Conservation (phyloP, 2,329 filamentous ascomycete genomes). For the Colletotrichum eleusines region DNA sequence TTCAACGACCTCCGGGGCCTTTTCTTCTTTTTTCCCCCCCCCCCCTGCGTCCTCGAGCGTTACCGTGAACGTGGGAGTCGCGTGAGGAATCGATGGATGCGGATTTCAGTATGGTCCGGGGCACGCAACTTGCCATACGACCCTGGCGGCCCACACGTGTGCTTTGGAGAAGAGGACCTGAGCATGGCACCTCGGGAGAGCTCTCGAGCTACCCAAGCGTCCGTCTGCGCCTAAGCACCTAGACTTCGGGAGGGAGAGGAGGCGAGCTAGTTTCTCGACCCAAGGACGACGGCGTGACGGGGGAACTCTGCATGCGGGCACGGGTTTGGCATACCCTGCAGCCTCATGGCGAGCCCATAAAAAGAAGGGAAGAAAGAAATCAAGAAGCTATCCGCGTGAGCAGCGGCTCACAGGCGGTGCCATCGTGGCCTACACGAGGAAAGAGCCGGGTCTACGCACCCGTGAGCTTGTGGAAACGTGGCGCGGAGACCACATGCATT, state of each 20-base stretch:
- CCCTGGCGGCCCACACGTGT: neutral
- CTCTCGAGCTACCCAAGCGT: neutral
- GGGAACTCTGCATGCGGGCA: conserved; percentile 11
- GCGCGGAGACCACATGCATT: neutral
- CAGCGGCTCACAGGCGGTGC: conserved; percentile 11
- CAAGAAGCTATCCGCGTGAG: neutral
- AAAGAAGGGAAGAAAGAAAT: too few species aligned
- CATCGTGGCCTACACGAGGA: conserved; percentile 26
- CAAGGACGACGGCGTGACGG: neutral
- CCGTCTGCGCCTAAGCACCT: neutral
- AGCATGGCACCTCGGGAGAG: neutral
- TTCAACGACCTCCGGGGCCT: neutral
- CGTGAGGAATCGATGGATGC: neutral
- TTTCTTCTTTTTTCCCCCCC: too few species aligned
- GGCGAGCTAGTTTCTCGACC: neutral
- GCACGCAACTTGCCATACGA: too few species aligned
- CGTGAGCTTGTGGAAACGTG: neutral
- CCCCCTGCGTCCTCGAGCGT: neutral
- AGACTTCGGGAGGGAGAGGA: neutral
- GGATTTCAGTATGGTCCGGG: neutral
- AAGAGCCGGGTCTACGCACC: conserved; percentile 1
- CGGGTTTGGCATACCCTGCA: neutral
- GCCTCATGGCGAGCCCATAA: neutral
- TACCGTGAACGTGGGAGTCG: neutral
- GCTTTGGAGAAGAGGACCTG: neutral